phyloP scores from a whole-genome alignment of 2,329 filamentous ascomycete species.

The Penicillium sp. region DNA sequence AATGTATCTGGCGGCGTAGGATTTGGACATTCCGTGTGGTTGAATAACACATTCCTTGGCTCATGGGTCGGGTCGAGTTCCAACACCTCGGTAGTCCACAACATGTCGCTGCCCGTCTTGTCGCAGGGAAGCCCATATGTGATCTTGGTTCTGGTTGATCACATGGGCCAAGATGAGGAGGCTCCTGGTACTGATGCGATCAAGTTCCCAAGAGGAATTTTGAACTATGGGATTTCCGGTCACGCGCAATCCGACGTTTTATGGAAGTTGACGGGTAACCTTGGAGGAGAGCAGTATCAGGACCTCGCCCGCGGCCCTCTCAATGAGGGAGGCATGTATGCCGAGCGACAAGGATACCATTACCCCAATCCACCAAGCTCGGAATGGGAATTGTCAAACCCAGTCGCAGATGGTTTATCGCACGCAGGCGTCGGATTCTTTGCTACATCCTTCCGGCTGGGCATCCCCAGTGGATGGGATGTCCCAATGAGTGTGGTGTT shows the following conservation, averaged over 20 bases:
- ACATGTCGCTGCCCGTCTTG: conserved; percentile 1
- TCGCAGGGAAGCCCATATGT: conserved; percentile 11
- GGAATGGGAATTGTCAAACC: conserved; percentile 28
- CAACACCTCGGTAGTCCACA: conserved; percentile 13
- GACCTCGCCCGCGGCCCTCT: conserved; percentile 53
- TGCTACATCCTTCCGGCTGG: conserved; percentile 48
- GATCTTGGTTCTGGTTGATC: conserved; percentile 26
- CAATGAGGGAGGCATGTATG: conserved; percentile 56
- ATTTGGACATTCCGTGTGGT: conserved; percentile 31
- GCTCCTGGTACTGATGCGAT: conserved; percentile 26
- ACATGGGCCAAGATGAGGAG: conserved; percentile 35
- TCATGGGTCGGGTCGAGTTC: conserved; percentile 26
- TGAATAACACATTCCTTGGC: conserved; percentile 27
- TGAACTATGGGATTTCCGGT: conserved; percentile 44
- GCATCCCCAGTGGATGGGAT: conserved; percentile 52
- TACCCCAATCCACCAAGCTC: conserved; percentile 44
- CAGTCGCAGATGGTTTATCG: conserved; percentile 34
- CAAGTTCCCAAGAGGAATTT: conserved; percentile 55
- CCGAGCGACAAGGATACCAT: conserved; percentile 55
- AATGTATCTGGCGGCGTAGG: conserved; percentile 27
- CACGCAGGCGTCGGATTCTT: conserved; percentile 52
- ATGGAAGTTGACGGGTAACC: conserved; percentile 58
- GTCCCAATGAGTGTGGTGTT: conserved; percentile 54
- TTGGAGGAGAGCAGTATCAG: conserved; percentile 53
- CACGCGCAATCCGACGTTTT: conserved; percentile 28